Evolutionary conservation across 139 green algal genomes (phyloP), one percentile per base, ranked within the genome.

Genomic region (Asterochloris sp.): DNA sequence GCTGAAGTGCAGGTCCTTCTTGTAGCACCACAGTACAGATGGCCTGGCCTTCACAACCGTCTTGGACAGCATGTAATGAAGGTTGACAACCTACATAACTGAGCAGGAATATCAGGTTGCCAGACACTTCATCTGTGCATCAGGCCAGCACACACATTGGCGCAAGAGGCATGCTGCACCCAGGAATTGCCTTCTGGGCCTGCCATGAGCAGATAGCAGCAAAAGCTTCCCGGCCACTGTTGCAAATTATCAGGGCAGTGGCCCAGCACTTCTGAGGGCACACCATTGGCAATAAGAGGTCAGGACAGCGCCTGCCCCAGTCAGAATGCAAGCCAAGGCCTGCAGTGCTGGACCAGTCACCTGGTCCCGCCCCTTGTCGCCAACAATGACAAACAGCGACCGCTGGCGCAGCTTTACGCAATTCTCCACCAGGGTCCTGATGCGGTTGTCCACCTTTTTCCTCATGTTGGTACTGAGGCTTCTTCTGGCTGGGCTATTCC

Each of bases 1-100:
- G 91, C 93, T 97, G 11, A 99, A 85, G 81, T 97, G 93, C 12
- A 99, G 88, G 29, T 99, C 96, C 86, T 97, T 98, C 88, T 99
- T 99, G 92, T 99, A 99, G 93, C 97, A 99, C 97, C 97, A 99
- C 19, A 99, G 91, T 77, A 99, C 97, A 19, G 88, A 94, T 9
- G 96, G 96, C 76, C 96, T 86, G 29, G 96, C 93, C 81, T 97
- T 98, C n/a, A 99, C 96, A 14, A 91, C 87, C 17, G 94, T 94
- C 82, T 98, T 99, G 60, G 87, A 94, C 0, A 99, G 94, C 95
- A 99, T 97, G 91, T 99, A 99, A 90, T 99, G 96, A 82, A 99
- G 85, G 85, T 99, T 99, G 19, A 99, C 96, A 8, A 99, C 76
- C 38, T 54, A 54, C 38, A 54, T 6, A 54, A 6, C 38, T 10